Conservation (phyloP, 2,329 filamentous ascomycete species). For the Sclerotinia sclerotiorum region DNA sequence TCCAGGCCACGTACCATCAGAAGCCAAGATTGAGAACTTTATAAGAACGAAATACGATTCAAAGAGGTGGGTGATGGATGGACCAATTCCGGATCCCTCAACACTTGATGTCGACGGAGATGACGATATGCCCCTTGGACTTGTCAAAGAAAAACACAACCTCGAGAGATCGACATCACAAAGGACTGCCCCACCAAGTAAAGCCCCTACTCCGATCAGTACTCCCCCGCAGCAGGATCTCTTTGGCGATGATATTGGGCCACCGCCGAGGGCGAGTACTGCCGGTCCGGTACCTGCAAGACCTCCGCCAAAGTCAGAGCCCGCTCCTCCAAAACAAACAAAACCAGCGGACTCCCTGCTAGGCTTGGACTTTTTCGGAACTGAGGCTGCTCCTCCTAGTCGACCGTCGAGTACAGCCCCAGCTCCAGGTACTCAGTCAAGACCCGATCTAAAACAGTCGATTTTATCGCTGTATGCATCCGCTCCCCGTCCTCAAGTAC, state of each 20-base stretch:
- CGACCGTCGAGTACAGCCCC: constrained; percentile 80
- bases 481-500: constrained; percentile 71
- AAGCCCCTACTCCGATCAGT: constrained; percentile 38
- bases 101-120: constrained; percentile 81
- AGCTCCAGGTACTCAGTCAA: constrained; percentile 64
- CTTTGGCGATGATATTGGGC: constrained; percentile 72
- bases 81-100: constrained; percentile 87
- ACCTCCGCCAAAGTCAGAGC: constrained; percentile 58
- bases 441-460: constrained; percentile 94
- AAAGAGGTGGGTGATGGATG: constrained; percentile 99
- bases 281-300: constrained; percentile 59
- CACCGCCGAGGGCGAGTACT: constrained; percentile 68
- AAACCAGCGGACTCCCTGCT: constrained; percentile 83
- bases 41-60: constrained; percentile 99
- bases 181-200: constrained; percentile 35
- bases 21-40: constrained; percentile 99
- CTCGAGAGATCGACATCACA: constrained; percentile 52
- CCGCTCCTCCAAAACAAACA: constrained; percentile 65
- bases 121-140: constrained; percentile 69
- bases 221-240: constrained; percentile 67
- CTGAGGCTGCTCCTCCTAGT: constrained; percentile 65
- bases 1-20: constrained; percentile 85
- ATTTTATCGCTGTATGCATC: constrained; percentile 94
- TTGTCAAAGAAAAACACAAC: constrained; percentile 66
- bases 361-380: constrained; percentile 88